phyloP scores from a whole-genome alignment of 257 asterid genomes.

The Nyctanthes arbortristis region DNA sequence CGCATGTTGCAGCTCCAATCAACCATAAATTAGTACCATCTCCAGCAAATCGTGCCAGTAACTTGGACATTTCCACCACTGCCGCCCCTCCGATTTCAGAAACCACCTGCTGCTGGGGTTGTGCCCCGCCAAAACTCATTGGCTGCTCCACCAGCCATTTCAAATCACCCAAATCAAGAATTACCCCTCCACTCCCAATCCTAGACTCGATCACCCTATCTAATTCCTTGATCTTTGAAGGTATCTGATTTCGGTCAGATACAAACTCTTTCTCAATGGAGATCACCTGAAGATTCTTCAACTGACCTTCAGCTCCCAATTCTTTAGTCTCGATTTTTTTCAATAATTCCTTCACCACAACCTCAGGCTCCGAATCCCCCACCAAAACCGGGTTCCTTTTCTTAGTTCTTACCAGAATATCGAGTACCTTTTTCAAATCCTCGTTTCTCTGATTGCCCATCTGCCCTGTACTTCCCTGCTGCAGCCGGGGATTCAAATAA shows the following conservation, averaged over 20 bases:
- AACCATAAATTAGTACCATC: constrained; percentile 56
- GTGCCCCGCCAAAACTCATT: constrained; percentile 30
- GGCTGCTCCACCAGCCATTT: constrained; percentile 94
- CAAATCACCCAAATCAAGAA: constrained; percentile 91
- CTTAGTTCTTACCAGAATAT: constrained; percentile 61
- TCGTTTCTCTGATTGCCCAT: constrained; percentile 48
- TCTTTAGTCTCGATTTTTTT: constrained; percentile 56
- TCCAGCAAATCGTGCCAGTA: constrained; percentile 44
- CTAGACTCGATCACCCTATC: constrained; percentile 50
- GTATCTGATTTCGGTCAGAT: constrained; percentile 44
- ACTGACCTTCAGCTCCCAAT: constrained; percentile 34
- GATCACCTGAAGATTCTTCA: constrained; percentile 53
- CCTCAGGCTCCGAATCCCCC: constrained; percentile 74
- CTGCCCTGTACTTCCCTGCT: constrained; percentile 36
- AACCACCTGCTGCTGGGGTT: constrained; percentile 49
- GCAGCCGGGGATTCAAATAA: constrained; percentile 67
- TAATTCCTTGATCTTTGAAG: constrained; percentile 57
- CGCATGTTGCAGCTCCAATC: constrained; percentile 95
- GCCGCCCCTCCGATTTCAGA: constrained; percentile 60
- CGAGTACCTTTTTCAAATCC: constrained; percentile 63
- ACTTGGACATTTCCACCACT: constrained; percentile 65
- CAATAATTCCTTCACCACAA: constrained; percentile 65
- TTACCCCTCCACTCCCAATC: constrained; percentile 55
- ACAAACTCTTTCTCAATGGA: constrained; percentile 52
- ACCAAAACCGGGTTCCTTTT: constrained; percentile 83